Evolutionary conservation across 345 rosid genomes (phyloP).

Genomic region (Hibiscus tridactylites): DNA sequence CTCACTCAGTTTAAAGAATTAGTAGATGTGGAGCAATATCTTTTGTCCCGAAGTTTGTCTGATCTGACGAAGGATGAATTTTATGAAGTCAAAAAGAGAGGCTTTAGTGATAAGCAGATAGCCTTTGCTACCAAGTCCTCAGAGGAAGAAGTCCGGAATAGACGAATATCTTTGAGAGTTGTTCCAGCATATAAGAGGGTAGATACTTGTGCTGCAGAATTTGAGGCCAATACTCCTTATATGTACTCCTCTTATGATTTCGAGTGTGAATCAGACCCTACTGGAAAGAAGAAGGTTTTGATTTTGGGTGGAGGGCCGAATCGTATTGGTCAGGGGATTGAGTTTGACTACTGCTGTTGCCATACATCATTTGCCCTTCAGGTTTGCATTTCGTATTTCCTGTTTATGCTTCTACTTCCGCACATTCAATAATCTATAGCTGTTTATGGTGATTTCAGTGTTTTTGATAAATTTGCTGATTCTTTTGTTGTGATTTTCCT

Average conservation of each 20-base stretch:
- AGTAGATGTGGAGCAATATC: slow-evolving; percentile 87
- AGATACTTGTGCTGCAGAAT: slow-evolving; percentile 98
- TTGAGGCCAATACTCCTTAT: slow-evolving; percentile 91
- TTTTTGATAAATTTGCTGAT: not conserved
- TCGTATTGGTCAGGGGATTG: slow-evolving; percentile 96
- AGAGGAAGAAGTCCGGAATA: slow-evolving; percentile 70
- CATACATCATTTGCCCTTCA: slow-evolving; percentile 90
- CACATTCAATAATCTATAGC: not conserved
- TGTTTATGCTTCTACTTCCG: not conserved
- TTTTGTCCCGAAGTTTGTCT: slow-evolving; percentile 48
- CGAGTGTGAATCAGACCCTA: slow-evolving; percentile 93
- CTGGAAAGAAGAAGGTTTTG: slow-evolving; percentile 69
- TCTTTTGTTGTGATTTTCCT: not conserved
- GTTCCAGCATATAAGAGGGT: slow-evolving; percentile 85
- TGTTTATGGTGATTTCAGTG: not conserved
- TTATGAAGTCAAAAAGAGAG: slow-evolving; percentile 57
- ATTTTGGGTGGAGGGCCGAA: slow-evolving; percentile 98
- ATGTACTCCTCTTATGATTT: slow-evolving; percentile 92
- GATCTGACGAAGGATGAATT: slow-evolving; percentile 70
- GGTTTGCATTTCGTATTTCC: slow-evolving; percentile 34
- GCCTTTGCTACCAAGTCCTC: slow-evolving; percentile 85
- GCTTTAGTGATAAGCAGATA: slow-evolving; percentile 78
- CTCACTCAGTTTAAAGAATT: slow-evolving; percentile 81
- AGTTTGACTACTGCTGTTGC: slow-evolving; percentile 97
- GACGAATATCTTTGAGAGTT: slow-evolving; percentile 60